These are phyloP conservation scores for Citrullus mucosospermus DNA, from an alignment of 306 rosid species.

Conservation along the genomic window DNA sequence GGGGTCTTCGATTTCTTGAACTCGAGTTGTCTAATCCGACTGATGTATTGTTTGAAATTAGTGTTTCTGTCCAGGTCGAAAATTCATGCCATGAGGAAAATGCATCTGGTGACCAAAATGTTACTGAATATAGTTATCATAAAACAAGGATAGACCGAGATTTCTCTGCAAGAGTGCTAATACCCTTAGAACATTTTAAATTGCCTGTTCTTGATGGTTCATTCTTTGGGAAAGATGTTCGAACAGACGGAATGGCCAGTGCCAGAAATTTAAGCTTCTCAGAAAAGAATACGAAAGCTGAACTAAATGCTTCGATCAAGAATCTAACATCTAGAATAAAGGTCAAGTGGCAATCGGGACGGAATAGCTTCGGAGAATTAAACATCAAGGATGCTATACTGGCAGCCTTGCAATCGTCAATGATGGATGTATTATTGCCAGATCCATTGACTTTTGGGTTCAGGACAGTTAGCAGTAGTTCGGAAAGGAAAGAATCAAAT, in stretches of 20 bases:
- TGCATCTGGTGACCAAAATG: slow-evolving; percentile 31
- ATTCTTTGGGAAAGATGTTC: slow-evolving; percentile 56
- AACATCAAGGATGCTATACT: slow-evolving; percentile 87
- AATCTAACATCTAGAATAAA: slow-evolving; percentile 82
- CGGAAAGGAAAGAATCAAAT: slow-evolving; percentile 20
- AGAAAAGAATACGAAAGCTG: slow-evolving; percentile 71
- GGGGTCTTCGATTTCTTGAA: slow-evolving; percentile 89
- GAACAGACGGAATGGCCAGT: slow-evolving; percentile 24
- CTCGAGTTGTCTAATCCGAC: slow-evolving; percentile 89
- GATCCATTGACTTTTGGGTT: slow-evolving; percentile 92
- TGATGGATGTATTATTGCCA: slow-evolving; percentile 88
- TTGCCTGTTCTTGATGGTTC: slow-evolving; percentile 89
- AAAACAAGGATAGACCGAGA: slow-evolving; percentile 83
- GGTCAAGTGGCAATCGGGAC: slow-evolving; percentile 85
- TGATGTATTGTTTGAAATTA: slow-evolving; percentile 72
- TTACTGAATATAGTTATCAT: slow-evolving; percentile 63
- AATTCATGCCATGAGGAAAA: slow-evolving; percentile 35
- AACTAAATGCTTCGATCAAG: slow-evolving; percentile 80
- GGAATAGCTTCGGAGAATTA: slow-evolving; percentile 74
- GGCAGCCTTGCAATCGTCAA: slow-evolving; percentile 81
- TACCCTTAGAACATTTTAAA: slow-evolving; percentile 85
- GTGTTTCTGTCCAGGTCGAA: slow-evolving; percentile 73
- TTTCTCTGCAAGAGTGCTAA: slow-evolving; percentile 87
- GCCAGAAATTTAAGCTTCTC: slow-evolving; percentile 53
- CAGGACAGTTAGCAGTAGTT: slow-evolving; percentile 41